Evolutionary conservation across 148 eudicot genomes (phyloP), one percentile per base, ranked within the genome.

Genomic region (Rhododendron griersonianum): DNA sequence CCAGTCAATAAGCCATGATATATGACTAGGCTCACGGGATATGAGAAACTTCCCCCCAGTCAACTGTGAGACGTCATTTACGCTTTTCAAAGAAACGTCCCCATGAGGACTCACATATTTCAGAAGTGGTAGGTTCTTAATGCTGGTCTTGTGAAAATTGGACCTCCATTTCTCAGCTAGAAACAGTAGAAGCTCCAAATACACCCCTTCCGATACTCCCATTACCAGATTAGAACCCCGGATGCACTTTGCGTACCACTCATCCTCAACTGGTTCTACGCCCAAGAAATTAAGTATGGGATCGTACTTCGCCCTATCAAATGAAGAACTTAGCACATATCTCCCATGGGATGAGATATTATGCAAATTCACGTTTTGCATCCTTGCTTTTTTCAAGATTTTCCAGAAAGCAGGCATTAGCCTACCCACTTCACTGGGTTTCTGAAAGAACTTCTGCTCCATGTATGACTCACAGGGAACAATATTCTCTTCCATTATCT

Each of bases 181-280:
- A 85, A 95, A 95, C 23, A 74, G 18, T 53, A 95, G 90, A 85
- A 95, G 87, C 80, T 92, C 91, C 44, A 89, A 73, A 85, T 92
- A 95, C 82, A 87, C 81, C 61, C 81, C 89, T 51, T 91, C 94
- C 8, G 85, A 87, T 7, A 87, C 89, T 16, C 92, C 93, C 85
- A 85, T 67, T 13, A 95, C 90, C 77, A 95, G 90, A 87, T 93
- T 91, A 80, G 93, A 92, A 87, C 94, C 91, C 80, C 83, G 81
- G 48, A 95, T 91, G 89, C 95, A 93, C 83, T 88, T 91, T 11
- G 93, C 81, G 77, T 95, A 93, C 98, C 98, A 95, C 44, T 88
- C 94, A 48, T 53, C 41, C 30, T 85, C 91, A 35, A 93, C 92
- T 44, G 63, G 67, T 47, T 81, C 11, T 45, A 95, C 88, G n/a